These are phyloP conservation scores for Pyrenochaeta sp. DNA, from an alignment of 2,329 filamentous ascomycete genomes.

Conservation along the genomic window DNA sequence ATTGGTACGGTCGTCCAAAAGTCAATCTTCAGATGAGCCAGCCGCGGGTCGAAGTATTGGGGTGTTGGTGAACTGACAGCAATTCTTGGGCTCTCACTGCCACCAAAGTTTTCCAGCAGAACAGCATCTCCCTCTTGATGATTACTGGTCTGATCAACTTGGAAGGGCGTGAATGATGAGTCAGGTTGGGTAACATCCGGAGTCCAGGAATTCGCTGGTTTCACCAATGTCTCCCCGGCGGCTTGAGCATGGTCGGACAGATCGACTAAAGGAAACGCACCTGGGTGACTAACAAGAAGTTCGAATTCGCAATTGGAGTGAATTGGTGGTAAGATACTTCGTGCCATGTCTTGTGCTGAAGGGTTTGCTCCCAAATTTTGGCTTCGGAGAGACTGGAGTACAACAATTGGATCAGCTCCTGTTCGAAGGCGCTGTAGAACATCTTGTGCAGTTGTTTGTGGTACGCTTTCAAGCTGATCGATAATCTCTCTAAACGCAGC, in stretches of 20 bases:
- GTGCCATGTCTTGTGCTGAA: conserved; percentile 16
- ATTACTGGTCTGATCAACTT: background rate
- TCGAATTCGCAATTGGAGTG: conserved; percentile 21
- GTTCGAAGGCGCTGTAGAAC: conserved; percentile 12
- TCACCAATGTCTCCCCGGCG: background rate
- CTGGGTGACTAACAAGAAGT: conserved; percentile 16
- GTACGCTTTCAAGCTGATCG: conserved; percentile 9
- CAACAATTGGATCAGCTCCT: conserved; percentile 10
- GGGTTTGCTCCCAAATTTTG: conserved; percentile 4
- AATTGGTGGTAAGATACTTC: conserved; percentile 14
- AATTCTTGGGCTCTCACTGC: background rate
- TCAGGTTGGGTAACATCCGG: background rate
- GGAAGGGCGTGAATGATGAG: background rate
- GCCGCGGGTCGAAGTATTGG: conserved; percentile 16
- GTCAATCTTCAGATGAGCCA: conserved; percentile 13
- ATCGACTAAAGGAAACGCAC: conserved; percentile 14
- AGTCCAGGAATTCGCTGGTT: background rate
- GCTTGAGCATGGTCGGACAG: background rate
- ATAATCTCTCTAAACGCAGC: conserved; percentile 13
- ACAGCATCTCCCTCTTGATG: background rate
- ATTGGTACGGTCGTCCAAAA: conserved; percentile 20
- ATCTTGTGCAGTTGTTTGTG: conserved; percentile 14
- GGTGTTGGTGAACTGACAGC: background rate
- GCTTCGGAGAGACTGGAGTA: conserved; percentile 15
- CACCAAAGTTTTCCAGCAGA: background rate